Percentiles rank a stretch among this genome's conserved stretches.
These are phyloP conservation scores for Canavalia gladiata DNA, from an alignment of 306 rosid genomes.

Conservation along the genomic window DNA sequence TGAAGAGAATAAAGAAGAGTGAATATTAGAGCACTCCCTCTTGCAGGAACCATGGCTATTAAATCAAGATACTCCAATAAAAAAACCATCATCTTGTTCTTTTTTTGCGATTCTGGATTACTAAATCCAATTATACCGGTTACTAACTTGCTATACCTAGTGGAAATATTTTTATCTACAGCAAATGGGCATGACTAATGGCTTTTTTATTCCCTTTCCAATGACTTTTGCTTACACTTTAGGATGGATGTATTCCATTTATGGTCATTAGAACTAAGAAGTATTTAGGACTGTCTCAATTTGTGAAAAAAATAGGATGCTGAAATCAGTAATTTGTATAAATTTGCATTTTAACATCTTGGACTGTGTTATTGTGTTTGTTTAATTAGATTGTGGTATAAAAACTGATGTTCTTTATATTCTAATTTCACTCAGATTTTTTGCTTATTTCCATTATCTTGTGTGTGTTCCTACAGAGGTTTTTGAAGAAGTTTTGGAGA, in stretches of 20 bases:
- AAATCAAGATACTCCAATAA: neutral
- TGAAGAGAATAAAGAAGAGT: neutral
- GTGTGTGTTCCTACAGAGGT: slow-evolving; percentile 76
- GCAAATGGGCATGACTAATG: neutral
- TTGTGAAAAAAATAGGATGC: slow-evolving; percentile 13
- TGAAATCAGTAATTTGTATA: neutral
- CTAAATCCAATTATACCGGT: neutral
- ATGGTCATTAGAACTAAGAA: neutral
- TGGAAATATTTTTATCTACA: neutral
- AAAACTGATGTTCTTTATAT: slow-evolving; percentile 1
- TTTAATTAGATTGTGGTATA: slow-evolving; percentile 14
- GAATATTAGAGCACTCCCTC: neutral
- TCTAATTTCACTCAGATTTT: slow-evolving; percentile 7
- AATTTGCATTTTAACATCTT: neutral
- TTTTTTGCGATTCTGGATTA: neutral
- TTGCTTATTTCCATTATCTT: slow-evolving; percentile 14
- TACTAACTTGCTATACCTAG: neutral
- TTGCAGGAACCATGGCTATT: neutral
- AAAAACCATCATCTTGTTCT: neutral
- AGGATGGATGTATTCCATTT: neutral
- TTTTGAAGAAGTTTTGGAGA: slow-evolving; percentile 97
- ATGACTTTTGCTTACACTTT: neutral
- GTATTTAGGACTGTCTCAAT: neutral
- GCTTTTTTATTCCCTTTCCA: neutral
- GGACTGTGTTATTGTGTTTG: neutral